Conservation (phyloP, 352 stramenopile genomes). For the Hyaloperonospora arabidopsidis region DNA sequence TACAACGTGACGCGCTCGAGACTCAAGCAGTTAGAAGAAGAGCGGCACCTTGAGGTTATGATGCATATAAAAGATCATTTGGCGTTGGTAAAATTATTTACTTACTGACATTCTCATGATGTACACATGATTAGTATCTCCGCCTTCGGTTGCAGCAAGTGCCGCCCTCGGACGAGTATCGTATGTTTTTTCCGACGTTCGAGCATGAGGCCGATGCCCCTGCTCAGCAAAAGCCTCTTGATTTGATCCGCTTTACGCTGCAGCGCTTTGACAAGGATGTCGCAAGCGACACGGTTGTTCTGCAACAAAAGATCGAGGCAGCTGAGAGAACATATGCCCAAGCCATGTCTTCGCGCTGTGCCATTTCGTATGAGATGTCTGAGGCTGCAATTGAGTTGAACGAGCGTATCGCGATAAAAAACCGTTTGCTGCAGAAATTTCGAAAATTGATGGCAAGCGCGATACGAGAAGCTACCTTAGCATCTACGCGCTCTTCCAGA, state of each 20-base stretch:
- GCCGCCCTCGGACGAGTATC: constrained; percentile 52
- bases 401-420: constrained; percentile 42
- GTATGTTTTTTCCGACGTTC: constrained; percentile 65
- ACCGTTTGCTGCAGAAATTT: constrained; percentile 39
- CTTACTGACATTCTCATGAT: neutral
- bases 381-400: constrained; percentile 58
- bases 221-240: constrained; percentile 36
- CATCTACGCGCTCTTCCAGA: constrained; percentile 22
- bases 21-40: constrained; percentile 54
- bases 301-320: constrained; percentile 73
- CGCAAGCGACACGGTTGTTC: constrained; percentile 57
- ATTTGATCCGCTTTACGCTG: constrained; percentile 56
- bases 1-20: constrained; percentile 65
- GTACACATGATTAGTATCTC: constrained; percentile 66
- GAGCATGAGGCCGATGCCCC: constrained; percentile 28
- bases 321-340: constrained; percentile 50
- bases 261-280: constrained; percentile 53
- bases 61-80: neutral
- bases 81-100: no score
- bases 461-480: constrained; percentile 40
- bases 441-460: constrained; percentile 34
- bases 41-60: constrained; percentile 58
- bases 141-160: constrained; percentile 55
- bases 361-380: constrained; percentile 50
- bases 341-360: constrained; percentile 43